A percentile compares a stretch with the other conserved stretches of the same genome.
These are phyloP conservation scores for Claviceps arundinis DNA, from an alignment of 2,329 filamentous ascomycete genomes.

Conservation along the genomic window DNA sequence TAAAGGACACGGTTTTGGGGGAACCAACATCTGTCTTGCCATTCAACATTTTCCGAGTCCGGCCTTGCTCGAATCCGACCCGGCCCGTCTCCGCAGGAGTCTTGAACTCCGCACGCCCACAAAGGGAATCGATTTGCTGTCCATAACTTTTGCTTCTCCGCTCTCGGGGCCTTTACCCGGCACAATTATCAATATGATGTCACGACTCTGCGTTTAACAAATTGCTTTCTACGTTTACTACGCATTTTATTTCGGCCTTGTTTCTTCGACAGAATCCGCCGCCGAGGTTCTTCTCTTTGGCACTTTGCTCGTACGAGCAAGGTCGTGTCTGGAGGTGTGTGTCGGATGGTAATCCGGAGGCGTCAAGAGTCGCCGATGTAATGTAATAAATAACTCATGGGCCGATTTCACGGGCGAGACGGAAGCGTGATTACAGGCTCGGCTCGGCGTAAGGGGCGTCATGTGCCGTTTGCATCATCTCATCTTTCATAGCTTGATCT, in stretches of 20 bases:
- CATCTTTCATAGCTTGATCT: neutral
- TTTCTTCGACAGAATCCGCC: neutral
- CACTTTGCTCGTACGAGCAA: neutral
- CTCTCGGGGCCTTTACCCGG: neutral
- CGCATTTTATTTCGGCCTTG: neutral
- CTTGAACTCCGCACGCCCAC: neutral
- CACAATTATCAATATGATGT: conserved; percentile 6
- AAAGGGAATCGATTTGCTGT: too few species aligned
- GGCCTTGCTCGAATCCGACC: neutral
- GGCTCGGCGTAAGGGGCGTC: conserved; percentile 7
- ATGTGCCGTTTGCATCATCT: neutral
- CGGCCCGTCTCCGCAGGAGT: neutral
- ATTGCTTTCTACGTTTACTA: too few species aligned
- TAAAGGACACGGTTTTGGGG: neutral
- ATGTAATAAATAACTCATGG: conserved; percentile 6
- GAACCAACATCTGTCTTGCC: neutral
- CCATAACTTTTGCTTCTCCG: neutral
- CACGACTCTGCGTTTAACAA: conserved; percentile 6
- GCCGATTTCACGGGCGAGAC: neutral
- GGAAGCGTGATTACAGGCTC: conserved; percentile 1
- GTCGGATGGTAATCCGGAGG: neutral
- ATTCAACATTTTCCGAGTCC: neutral
- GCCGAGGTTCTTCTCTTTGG: neutral
- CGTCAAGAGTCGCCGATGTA: conserved; percentile 8
- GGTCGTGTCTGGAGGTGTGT: conserved; percentile 1